Percentiles rank a stretch among this genome's conserved stretches.
phyloP scores from a whole-genome alignment of 2,329 filamentous ascomycete species.

The Cryoendolithus antarcticus region DNA sequence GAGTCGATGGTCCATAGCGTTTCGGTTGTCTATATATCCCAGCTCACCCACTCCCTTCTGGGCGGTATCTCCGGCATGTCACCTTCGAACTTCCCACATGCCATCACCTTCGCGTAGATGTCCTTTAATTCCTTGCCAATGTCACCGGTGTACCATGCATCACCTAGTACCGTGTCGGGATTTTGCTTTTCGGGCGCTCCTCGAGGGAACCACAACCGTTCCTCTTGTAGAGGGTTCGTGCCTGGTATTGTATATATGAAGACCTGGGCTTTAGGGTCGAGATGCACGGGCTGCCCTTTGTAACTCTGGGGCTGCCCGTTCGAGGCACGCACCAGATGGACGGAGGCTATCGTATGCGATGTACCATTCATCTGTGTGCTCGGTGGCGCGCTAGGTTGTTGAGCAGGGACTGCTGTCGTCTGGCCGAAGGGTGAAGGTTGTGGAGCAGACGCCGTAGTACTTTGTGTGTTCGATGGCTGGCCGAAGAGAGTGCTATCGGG shows the following conservation, averaged over 20 bases:
- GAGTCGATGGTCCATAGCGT: too few relatives aligned
- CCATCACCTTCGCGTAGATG: conserved; percentile 52
- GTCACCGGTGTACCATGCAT: conserved; percentile 46
- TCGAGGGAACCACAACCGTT: conserved; percentile 53
- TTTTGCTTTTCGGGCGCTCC: conserved; percentile 46
- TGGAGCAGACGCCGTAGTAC: not conserved
- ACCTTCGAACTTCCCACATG: conserved; percentile 55
- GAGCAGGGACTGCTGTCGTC: not conserved
- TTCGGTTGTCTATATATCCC: conserved; percentile 9
- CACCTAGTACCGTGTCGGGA: conserved; percentile 47
- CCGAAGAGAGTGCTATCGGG: conserved; percentile 9
- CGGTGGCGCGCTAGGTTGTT: too few relatives aligned
- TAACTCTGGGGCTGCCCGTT: conserved; percentile 38
- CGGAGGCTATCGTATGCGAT: too few relatives aligned
- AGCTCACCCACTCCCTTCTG: conserved; percentile 55
- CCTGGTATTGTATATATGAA: conserved; percentile 48
- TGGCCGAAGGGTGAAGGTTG: conserved; percentile 4
- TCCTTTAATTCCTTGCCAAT: conserved; percentile 40
- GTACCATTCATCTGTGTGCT: too few relatives aligned
- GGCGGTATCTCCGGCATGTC: conserved; percentile 68
- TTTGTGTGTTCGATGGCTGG: conserved; percentile 9
- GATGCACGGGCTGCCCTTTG: conserved; percentile 41
- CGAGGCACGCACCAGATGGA: too few relatives aligned
- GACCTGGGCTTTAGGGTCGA: conserved; percentile 28
- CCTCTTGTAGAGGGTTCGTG: too few relatives aligned